Conservation (phyloP, 306 rosid genomes). For the Gleditsia sinensis region DNA sequence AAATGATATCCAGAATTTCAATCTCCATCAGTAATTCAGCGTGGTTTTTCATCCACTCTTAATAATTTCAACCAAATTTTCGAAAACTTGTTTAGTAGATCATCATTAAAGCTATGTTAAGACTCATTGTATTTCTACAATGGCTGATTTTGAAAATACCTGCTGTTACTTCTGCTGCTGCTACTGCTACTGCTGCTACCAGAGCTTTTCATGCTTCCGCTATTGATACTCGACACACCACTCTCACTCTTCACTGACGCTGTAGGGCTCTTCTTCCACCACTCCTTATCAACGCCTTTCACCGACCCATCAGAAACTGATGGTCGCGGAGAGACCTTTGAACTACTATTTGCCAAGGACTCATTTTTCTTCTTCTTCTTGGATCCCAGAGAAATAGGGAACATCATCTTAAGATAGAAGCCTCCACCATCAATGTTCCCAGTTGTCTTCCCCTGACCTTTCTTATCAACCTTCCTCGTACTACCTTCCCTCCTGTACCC, state of each 20-base stretch:
- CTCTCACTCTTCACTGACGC: conserved; percentile 50
- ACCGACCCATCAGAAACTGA: conserved; percentile 37
- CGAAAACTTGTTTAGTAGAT: neutral
- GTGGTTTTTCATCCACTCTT: neutral
- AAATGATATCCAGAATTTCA: neutral
- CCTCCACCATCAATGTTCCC: conserved; percentile 59
- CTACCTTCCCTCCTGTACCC: conserved; percentile 20
- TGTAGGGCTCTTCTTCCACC: conserved; percentile 74
- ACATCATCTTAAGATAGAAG: conserved; percentile 68
- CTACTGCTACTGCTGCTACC: conserved; percentile 51
- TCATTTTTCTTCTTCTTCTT: conserved; percentile 50
- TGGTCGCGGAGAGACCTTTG: conserved; percentile 69
- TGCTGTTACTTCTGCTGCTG: conserved; percentile 50
- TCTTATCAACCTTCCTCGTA: conserved; percentile 32
- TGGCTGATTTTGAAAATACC: conserved; percentile 42
- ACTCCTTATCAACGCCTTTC: conserved; percentile 61
- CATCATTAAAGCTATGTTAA: neutral
- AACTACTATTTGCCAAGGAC: conserved; percentile 25
- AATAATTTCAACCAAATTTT: too few species aligned
- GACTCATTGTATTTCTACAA: neutral
- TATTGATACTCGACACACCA: conserved; percentile 54
- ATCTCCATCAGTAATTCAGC: neutral
- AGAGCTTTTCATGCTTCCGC: conserved; percentile 67
- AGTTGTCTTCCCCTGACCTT: conserved; percentile 32
- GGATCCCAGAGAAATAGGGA: conserved; percentile 61